Base-by-base conservation (phyloP, 2,329 filamentous ascomycete species). In the Thelonectria discophora region DNA sequence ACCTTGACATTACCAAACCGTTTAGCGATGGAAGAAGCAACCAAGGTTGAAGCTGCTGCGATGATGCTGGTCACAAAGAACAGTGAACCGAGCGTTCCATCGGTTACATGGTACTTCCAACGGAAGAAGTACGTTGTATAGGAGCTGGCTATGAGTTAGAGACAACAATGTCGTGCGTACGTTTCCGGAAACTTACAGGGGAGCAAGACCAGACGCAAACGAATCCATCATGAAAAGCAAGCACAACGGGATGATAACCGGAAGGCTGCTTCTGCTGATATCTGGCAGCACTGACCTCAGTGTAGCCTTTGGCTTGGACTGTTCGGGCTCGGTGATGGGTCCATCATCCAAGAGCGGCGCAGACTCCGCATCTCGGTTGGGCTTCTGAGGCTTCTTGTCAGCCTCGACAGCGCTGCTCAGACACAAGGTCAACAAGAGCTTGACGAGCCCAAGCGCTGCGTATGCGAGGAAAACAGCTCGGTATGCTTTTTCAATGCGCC, bases 121-220 rank as follows among this genome's bases (percentile, higher is more conserved):
- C 78, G 79, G 71, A 87, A 87, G 73, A 82, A 88, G 65, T 79
- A 86, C 0, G 84, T 85, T 3, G 86, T 74, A 89, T 88, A 78
- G 68, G 87, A 77, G 75, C 87, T 57, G 15, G 6, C 12, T 27
- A 11, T 21, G 50, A 40, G 40, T 40, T 21, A 50, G n/a, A 5
- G 10, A 17, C 10, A 43, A n/a, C 20, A 8, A 34, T 7, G 45
- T 18, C 7, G 13, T n/a, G n/a, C n/a, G 12, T 18, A 6, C 7
- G 1, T 71, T 2, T 74, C 75, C 3, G 11, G 12, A 74, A 70
- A 78, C 84, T 74, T 78, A 88, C 80, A 87, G 70, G 20, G 87
- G 86, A 4, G 88, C 88, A 73, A 94, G 83, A 2, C 91, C 90
- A 1, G 87, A 89, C 1, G 89, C 90, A 58, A 93, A 84, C 0